Evolutionary conservation across 306 rosid genomes (phyloP).

Genomic region (Bauhinia variegata): DNA sequence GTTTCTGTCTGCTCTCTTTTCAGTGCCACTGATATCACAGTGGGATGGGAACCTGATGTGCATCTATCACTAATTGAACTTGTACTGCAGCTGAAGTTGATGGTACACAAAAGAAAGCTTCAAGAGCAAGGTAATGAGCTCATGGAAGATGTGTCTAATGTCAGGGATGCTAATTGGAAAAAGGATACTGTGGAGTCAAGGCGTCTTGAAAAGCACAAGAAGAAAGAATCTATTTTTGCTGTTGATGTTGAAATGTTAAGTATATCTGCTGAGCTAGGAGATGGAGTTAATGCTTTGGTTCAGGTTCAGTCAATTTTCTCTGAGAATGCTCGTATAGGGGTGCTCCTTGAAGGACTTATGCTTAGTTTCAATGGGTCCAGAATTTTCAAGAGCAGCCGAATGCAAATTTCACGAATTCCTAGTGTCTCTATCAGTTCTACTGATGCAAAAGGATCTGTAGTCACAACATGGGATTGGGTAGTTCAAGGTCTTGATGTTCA

Average conservation of each 20-base stretch:
- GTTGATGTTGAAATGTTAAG: constrained; percentile 88
- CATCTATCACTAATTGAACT: constrained; percentile 83
- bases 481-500: constrained; percentile 94
- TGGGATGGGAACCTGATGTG: constrained; percentile 97
- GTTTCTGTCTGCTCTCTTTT: constrained; percentile 93
- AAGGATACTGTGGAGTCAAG: constrained; percentile 58
- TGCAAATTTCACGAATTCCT: constrained; percentile 96
- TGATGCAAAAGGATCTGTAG: constrained; percentile 52
- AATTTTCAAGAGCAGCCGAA: constrained; percentile 87
- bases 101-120: constrained; percentile 74
- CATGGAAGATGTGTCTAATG: constrained; percentile 44
- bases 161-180: constrained; percentile 56
- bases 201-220: constrained; percentile 71
- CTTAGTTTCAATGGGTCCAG: constrained; percentile 80
- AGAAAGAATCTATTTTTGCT: constrained; percentile 87
- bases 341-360: constrained; percentile 93
- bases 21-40: constrained; percentile 88
- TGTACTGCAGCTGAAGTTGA: constrained; percentile 69
- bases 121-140: constrained; percentile 52
- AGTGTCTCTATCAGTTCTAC: constrained; percentile 58
- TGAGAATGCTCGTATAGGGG: constrained; percentile 94
- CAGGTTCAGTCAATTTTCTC: constrained; percentile 97
- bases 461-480: constrained; percentile 90
- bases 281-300: constrained; percentile 89
- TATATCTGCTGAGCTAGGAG: constrained; percentile 86